Evolutionary conservation across 352 stramenopile genomes (phyloP), one percentile per base, ranked within the genome.

Genomic region (Blastocystis sp.): DNA sequence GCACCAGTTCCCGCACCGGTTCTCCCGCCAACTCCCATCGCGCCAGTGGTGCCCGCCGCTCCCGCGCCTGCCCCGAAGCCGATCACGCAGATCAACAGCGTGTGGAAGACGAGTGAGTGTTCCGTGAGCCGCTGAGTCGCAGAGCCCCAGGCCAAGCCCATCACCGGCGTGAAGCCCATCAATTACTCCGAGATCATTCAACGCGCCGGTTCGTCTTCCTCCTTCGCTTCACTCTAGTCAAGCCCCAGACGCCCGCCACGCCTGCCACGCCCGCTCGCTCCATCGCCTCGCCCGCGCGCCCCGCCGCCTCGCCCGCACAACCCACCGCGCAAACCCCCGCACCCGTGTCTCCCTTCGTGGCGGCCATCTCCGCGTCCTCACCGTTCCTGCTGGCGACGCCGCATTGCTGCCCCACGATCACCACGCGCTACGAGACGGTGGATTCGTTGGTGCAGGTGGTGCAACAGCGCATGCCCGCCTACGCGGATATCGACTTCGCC

Each of bases 121-220:
- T 10, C 21, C 19, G 19, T 0, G 14, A 34, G 23, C 17, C 28
- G 3, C 59, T 61, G 41, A 79, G 7, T 34, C 28, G 45, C 17
- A 79, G 56, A 64, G 61, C 43, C 45, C 23, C 3, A 14, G 28
- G 59, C 56, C 23, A 38, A 45, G 17, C 28, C 69, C 19, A 23
- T 62, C n/a, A 60, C 41, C 28, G 23, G 23, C 28, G 69, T 45
- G 3, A 81, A 40, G 3, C 71, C 71, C 0, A 81, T 81, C n/a
- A 81, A 81, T 1, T 81, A 41, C 40, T 81, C 71, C 17, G 71
- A 81, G 28, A 64, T 81, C 14, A 64, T 81, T 64, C 71, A 81
- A 41, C 66, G 66, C 2, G 53, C 64, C 19, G 2, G 66, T 77
- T 10, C 4, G 14, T 21, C 7, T 34, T 34, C 38, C 43, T 4